Evolutionary conservation across 139 green algal species (phyloP).

Genomic region (Nannochloris sp.): DNA sequence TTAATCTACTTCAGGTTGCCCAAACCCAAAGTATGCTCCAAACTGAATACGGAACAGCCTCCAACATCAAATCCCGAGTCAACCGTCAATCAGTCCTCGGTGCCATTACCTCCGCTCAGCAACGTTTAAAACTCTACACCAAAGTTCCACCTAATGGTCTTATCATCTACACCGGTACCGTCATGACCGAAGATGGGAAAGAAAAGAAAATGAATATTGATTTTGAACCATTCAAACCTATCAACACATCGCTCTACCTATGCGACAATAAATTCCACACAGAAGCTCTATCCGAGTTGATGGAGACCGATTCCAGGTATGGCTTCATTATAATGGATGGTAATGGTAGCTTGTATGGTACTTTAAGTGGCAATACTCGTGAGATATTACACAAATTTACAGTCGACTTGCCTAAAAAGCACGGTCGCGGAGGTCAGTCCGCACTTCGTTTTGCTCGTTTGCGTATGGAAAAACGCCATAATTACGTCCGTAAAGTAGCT

Average conservation of each 20-base stretch:
- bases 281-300: constrained; percentile 91
- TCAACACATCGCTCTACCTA: constrained; percentile 99
- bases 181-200: constrained; percentile 98
- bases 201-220: constrained; percentile 99
- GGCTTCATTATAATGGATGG: constrained; percentile 99
- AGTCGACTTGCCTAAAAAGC: constrained; percentile 99
- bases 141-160: constrained; percentile 93
- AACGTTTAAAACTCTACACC: constrained; percentile 93
- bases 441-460: constrained; percentile 96
- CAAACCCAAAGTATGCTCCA: constrained; percentile 94
- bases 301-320: constrained; percentile 91
- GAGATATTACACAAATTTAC: constrained; percentile 95
- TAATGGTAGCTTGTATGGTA: constrained; percentile 94
- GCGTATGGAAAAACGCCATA: constrained; percentile 97
- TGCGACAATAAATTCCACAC: constrained; percentile 99
- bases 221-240: constrained; percentile 99
- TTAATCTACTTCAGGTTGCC: constrained; percentile 45
- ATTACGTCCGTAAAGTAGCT: constrained; percentile 97
- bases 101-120: constrained; percentile 97
- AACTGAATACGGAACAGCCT: constrained; percentile 96
- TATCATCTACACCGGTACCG: constrained; percentile 95
- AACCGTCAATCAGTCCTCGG: constrained; percentile 95
- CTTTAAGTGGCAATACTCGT: constrained; percentile 90
- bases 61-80: constrained; percentile 99
- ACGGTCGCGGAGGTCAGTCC: constrained; percentile 93